Base-by-base conservation (phyloP, 768 basidiomycete species). In the Mrakia blollopis region DNA sequence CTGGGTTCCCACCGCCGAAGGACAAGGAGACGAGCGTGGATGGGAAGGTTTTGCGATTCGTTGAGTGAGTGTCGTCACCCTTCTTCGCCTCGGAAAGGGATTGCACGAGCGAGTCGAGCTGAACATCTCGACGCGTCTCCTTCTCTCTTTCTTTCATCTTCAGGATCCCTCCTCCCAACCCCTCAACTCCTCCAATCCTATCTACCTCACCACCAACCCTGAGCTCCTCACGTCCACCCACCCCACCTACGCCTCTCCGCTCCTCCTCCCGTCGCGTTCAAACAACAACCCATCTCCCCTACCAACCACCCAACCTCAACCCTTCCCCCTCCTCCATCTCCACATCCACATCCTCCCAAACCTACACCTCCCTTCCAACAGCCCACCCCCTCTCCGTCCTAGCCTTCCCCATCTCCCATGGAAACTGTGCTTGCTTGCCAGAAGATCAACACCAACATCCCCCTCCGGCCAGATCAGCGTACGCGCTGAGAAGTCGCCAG, bases 21-120 rank as follows among this genome's bases (percentile, higher is more conserved):
- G n/a, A 89, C 86, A 86, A 91, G 57, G 87, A 89, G 79, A 84
- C 87, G 37, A 47, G 61, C 0, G 81, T 80, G 0, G 57, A 44
- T 75, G 72, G 72, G 16, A 73, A 62, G 60, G 72, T 62, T n/a
- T 30, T 73, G 35, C 25, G 37, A 21, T 73, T 73, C 57, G 57
- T 44, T 4, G 39, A 39, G 72, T 73, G 72, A 60, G 72, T 73
- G 18, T 52, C 4, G 11, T 13, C 18, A 25, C 72, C 16, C 0
- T 52, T 16, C 23, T 28, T 52, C 30, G 23, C 7, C 28, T 47
- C 4, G 9, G 30, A 28, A 18, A 50, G 41, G 25, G 28, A 32
- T 11, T 2, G 16, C 47, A 4, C 32, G 21, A 8, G 52, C 54
- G 25, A 35, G 16, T 21, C 21, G 61, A 14, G 8, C 57, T 6